Evolutionary conservation across 1,139 yeast genomes (phyloP).

Genomic region (Yamadazyma diddensiae): DNA sequence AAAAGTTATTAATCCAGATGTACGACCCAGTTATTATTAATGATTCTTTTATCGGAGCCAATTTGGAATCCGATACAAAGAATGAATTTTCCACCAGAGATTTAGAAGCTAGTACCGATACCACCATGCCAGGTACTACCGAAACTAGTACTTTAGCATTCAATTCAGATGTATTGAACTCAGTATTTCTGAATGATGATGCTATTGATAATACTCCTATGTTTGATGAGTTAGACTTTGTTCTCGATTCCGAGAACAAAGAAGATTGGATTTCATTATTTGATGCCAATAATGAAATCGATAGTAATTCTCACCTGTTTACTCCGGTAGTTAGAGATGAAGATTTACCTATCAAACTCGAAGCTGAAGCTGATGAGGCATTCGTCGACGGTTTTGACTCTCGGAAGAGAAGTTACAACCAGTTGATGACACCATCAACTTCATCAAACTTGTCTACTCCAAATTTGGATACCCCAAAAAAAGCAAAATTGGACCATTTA

Average conservation of each 20-base stretch:
- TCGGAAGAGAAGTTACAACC: constrained; percentile 14
- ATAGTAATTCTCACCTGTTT: constrained; percentile 18
- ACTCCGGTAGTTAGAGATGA: constrained; percentile 23
- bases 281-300: constrained; percentile 34
- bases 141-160: constrained; percentile 45
- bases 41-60: constrained; percentile 13
- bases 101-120: constrained; percentile 5
- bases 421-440: constrained; percentile 34
- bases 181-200: constrained; percentile 53
- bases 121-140: not conserved
- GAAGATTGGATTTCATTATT: constrained; percentile 68
- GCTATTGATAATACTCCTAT: constrained; percentile 57
- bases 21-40: constrained; percentile 13
- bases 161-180: constrained; percentile 59
- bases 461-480: constrained; percentile 19
- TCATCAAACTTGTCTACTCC: constrained; percentile 36
- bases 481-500: constrained; percentile 49
- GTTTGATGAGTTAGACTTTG: constrained; percentile 56
- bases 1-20: constrained; percentile 6
- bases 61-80: constrained; percentile 4
- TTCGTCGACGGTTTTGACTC: constrained; percentile 1
- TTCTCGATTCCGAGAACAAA: constrained; percentile 44
- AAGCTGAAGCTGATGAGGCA: constrained; percentile 3
- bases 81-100: constrained; percentile 3
- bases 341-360: constrained; percentile 11